Evolutionary conservation across 495 filamentous ascomycete species (phyloP).

Genomic region (Penicillium ucsense): DNA sequence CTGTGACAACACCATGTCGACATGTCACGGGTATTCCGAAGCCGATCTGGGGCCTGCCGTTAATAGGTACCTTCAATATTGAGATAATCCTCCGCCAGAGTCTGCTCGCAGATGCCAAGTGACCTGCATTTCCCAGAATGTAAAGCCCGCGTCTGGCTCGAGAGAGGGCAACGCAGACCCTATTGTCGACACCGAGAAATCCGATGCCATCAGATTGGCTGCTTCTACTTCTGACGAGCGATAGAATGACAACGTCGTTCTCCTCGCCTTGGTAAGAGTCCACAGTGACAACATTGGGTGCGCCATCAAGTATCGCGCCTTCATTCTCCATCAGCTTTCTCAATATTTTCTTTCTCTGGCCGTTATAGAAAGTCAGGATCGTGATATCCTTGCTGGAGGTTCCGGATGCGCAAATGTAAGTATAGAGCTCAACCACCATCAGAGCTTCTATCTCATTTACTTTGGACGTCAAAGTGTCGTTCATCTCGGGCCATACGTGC

Average conservation of each 20-base stretch:
- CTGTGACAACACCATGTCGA: constrained; percentile 22
- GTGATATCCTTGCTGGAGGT: constrained; percentile 55
- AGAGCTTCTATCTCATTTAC: constrained; percentile 65
- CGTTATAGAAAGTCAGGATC: constrained; percentile 84
- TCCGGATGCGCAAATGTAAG: constrained; percentile 64
- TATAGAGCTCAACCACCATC: constrained; percentile 65
- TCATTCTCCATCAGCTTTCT: constrained; percentile 42
- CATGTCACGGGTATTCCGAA: constrained; percentile 31
- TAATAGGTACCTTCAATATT: constrained; percentile 15
- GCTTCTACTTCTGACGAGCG: constrained; percentile 66
- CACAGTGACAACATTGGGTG: constrained; percentile 68
- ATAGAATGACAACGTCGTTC: constrained; percentile 77
- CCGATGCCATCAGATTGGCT: constrained; percentile 40
- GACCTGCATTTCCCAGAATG: constrained; percentile 69
- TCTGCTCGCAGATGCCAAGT: constrained; percentile 27
- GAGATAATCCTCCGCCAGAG: constrained; percentile 31
- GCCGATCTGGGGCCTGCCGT: constrained; percentile 19
- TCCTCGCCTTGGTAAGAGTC: constrained; percentile 95
- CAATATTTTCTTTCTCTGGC: constrained; percentile 61
- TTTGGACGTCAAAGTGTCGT: constrained; percentile 56
- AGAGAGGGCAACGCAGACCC: constrained; percentile 81
- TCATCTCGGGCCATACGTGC: constrained; percentile 58
- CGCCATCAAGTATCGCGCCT: constrained; percentile 13
- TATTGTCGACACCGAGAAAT: constrained; percentile 65
- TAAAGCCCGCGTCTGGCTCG: constrained; percentile 80